phyloP scores from a whole-genome alignment of 129 eudicot genomes.

The Ambrosia trifida region DNA sequence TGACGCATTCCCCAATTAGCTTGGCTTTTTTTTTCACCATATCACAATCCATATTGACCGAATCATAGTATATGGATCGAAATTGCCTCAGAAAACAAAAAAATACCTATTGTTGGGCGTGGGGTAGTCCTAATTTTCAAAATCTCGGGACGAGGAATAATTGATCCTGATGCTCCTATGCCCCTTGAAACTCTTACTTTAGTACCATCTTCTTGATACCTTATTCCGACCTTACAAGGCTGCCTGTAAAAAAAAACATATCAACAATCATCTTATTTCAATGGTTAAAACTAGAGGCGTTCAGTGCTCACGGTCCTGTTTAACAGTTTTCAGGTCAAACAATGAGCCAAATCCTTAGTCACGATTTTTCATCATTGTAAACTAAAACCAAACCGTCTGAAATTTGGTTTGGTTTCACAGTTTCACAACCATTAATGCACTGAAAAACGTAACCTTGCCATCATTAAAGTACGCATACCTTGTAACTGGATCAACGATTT shows the following conservation, averaged over 20 bases:
- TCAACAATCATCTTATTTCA: constrained; percentile 8
- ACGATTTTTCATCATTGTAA: too few species aligned
- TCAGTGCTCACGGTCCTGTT: too few species aligned
- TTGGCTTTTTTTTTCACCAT: too few species aligned
- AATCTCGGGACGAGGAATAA: constrained; percentile 94
- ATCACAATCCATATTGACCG: too few species aligned
- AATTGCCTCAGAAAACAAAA: background rate
- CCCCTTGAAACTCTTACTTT: constrained; percentile 94
- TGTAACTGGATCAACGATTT: constrained; percentile 86
- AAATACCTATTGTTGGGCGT: constrained; percentile 74
- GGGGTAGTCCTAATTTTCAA: constrained; percentile 83
- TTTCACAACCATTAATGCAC: background rate
- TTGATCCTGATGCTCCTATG: constrained; percentile 80
- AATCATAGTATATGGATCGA: too few species aligned
- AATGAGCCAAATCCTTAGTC: too few species aligned
- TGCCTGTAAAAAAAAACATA: constrained; percentile 41
- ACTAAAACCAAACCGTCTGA: too few species aligned
- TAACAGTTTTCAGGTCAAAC: too few species aligned
- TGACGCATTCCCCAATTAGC: too few species aligned
- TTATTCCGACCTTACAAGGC: constrained; percentile 78
- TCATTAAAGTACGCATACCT: constrained; percentile 43
- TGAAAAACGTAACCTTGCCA: background rate
- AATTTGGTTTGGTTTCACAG: too few species aligned
- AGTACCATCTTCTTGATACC: constrained; percentile 83
- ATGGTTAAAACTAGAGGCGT: background rate